phyloP scores from a whole-genome alignment of 2,329 filamentous ascomycete species.

The Exserohilum turcica region DNA sequence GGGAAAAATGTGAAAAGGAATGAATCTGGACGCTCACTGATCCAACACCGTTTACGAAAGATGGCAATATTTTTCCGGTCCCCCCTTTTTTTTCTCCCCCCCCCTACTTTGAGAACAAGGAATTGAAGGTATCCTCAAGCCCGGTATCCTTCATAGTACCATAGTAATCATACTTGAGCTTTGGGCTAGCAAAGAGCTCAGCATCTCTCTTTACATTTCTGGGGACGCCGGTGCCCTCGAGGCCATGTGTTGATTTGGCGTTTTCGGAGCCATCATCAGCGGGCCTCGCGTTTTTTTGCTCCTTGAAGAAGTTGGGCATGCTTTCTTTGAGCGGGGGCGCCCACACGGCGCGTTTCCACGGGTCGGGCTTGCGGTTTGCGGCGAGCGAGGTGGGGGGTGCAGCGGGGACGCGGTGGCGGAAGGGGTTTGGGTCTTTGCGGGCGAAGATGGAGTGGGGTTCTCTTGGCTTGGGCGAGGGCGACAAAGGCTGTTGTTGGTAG shows the following conservation, averaged over 20 bases:
- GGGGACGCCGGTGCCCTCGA: slow-evolving; percentile 33
- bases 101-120: slow-evolving; percentile 36
- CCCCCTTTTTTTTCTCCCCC: background rate
- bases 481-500: background rate
- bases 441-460: slow-evolving; percentile 31
- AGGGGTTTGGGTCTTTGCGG: slow-evolving; percentile 57
- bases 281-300: slow-evolving; percentile 33
- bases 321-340: slow-evolving; percentile 59
- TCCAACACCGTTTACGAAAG: background rate
- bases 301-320: slow-evolving; percentile 59
- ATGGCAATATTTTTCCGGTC: background rate
- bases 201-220: slow-evolving; percentile 36
- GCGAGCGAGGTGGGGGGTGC: slow-evolving; percentile 60
- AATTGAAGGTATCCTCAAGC: slow-evolving; percentile 41
- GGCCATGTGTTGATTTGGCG: slow-evolving; percentile 19
- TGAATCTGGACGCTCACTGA: too few species aligned
- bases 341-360: slow-evolving; percentile 53
- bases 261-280: slow-evolving; percentile 4
- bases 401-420: slow-evolving; percentile 72
- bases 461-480: slow-evolving; percentile 10
- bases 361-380: slow-evolving; percentile 66
- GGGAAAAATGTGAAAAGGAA: background rate
- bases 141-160: slow-evolving; percentile 39
- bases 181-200: slow-evolving; percentile 38
- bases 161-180: slow-evolving; percentile 44